Percentiles rank a stretch among this genome's conserved stretches.
Conservation (phyloP, 169 alveolate species). For the Fabrea salina region DNA sequence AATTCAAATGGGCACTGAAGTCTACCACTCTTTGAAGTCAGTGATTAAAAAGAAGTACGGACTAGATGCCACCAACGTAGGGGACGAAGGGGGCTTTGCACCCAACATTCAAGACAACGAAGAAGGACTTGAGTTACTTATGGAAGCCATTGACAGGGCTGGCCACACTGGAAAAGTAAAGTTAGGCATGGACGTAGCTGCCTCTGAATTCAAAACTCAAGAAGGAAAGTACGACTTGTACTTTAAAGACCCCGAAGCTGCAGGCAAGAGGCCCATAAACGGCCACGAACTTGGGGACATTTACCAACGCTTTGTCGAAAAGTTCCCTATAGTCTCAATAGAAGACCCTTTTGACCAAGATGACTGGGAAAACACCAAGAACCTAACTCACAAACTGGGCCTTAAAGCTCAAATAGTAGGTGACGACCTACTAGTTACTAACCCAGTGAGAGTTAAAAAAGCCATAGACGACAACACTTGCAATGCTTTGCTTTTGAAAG, state of each 20-base stretch:
- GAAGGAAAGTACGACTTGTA: slow-evolving; percentile 90
- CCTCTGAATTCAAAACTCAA: slow-evolving; percentile 95
- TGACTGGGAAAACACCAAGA: slow-evolving; percentile 93
- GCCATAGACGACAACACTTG: slow-evolving; percentile 95
- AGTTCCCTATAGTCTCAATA: slow-evolving; percentile 94
- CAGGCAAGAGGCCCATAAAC: slow-evolving; percentile 76
- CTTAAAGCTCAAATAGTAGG: slow-evolving; percentile 96
- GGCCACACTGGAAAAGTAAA: slow-evolving; percentile 97
- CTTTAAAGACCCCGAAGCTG: slow-evolving; percentile 88
- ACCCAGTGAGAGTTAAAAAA: slow-evolving; percentile 94
- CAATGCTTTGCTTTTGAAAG: slow-evolving; percentile 97
- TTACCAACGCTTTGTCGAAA: slow-evolving; percentile 83
- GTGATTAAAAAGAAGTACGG: slow-evolving; percentile 96
- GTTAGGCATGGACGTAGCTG: slow-evolving; percentile 98
- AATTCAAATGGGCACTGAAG: slow-evolving; percentile 97
- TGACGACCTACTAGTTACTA: slow-evolving; percentile 98
- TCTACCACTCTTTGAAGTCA: slow-evolving; percentile 92
- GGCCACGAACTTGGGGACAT: slow-evolving; percentile 90
- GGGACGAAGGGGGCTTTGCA: slow-evolving; percentile 99
- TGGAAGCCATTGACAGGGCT: slow-evolving; percentile 95
- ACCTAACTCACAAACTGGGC: slow-evolving; percentile 91
- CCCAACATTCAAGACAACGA: slow-evolving; percentile 92
- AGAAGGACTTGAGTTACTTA: slow-evolving; percentile 95
- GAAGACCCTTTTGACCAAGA: slow-evolving; percentile 99
- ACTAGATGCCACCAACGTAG: slow-evolving; percentile 97